Evolutionary conservation across 768 basidiomycete genomes (phyloP).

Genomic region (Chalciporus pseudorubinellus): DNA sequence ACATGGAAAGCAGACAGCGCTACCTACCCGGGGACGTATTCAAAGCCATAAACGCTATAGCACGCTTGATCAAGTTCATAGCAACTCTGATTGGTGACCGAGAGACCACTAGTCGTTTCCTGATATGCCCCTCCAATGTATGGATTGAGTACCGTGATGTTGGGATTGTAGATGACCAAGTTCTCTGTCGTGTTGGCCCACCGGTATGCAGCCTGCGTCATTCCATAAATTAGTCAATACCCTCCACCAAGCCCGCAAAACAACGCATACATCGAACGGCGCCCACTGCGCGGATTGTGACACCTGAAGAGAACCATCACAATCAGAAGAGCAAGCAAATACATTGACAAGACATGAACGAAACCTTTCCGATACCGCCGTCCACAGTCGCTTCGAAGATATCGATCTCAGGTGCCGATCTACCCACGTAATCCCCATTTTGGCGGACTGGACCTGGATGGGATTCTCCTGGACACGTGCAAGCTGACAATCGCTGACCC

Average conservation of each 20-base stretch:
- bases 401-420: constrained; percentile 61
- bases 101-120: constrained; percentile 39
- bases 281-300: constrained; percentile 55
- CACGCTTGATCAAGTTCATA: constrained; percentile 42
- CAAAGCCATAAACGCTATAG: constrained; percentile 52
- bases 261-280: constrained; percentile 29
- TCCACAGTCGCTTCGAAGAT: constrained; percentile 50
- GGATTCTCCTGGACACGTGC: constrained; percentile 56
- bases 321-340: constrained; percentile 9
- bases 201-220: constrained; percentile 41
- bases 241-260: background rate
- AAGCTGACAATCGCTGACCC: constrained; percentile 56
- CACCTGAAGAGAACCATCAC: constrained; percentile 31
- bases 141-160: constrained; percentile 38
- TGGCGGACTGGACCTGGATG: constrained; percentile 54
- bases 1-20: background rate
- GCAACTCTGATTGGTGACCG: constrained; percentile 40
- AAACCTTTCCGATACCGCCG: constrained; percentile 33
- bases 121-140: constrained; percentile 46
- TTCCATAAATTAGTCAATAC: background rate
- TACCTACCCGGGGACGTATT: constrained; percentile 44
- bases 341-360: constrained; percentile 5
- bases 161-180: constrained; percentile 36
- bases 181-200: constrained; percentile 39
- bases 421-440: constrained; percentile 50